These are phyloP conservation scores for Hypholoma sublateritium DNA, from an alignment of 768 basidiomycete genomes.

Conservation along the genomic window DNA sequence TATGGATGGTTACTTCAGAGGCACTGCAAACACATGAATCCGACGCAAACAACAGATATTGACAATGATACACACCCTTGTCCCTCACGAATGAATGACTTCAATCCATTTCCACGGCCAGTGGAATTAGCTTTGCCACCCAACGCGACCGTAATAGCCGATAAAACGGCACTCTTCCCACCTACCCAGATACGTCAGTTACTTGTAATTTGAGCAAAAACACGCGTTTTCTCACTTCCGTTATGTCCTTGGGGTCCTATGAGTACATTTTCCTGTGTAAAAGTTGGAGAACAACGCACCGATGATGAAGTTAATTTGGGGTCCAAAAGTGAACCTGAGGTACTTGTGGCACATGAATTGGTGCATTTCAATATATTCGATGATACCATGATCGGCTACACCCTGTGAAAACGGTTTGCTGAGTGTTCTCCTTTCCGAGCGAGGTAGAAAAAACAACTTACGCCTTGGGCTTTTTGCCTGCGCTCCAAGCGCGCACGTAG, in stretches of 20 bases:
- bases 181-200: conserved; percentile 42
- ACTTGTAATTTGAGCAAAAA: neutral
- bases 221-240: conserved; percentile 61
- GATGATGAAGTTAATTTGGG: conserved; percentile 97
- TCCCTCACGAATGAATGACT: conserved; percentile 84
- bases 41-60: neutral
- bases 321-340: conserved; percentile 82
- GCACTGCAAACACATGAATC: conserved; percentile 35
- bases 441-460: conserved; percentile 26
- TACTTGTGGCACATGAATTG: conserved; percentile 97
- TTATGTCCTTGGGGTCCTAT: conserved; percentile 65
- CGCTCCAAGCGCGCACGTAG: conserved; percentile 56
- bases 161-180: conserved; percentile 93
- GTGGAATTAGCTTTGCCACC: conserved; percentile 93
- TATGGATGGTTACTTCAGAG: conserved; percentile 73
- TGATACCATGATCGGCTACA: conserved; percentile 84
- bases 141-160: conserved; percentile 89
- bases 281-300: conserved; percentile 42
- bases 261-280: neutral
- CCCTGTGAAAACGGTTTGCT: conserved; percentile 43
- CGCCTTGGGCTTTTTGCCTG: conserved; percentile 45
- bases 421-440: neutral
- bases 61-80: conserved; percentile 47
- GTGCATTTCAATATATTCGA: conserved; percentile 81
- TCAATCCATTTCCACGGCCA: conserved; percentile 83